These are phyloP conservation scores for Annulohypoxylon maeteangense DNA, from an alignment of 495 filamentous ascomycete genomes.

Conservation along the genomic window DNA sequence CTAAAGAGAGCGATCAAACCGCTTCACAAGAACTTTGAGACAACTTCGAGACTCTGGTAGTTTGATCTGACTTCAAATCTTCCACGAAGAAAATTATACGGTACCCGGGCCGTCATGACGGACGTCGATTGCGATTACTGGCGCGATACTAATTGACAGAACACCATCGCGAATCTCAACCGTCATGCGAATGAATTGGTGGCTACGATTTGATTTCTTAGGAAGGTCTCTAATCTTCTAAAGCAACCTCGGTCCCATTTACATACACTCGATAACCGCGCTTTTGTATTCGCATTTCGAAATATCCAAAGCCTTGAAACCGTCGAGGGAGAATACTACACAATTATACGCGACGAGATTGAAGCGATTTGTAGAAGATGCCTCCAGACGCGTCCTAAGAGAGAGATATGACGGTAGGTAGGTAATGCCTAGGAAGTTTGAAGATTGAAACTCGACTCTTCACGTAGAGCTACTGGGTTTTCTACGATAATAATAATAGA, in stretches of 20 bases:
- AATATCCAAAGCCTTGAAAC: neutral
- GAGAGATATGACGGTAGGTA: neutral
- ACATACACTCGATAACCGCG: neutral
- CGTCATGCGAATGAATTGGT: neutral
- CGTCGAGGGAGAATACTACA: neutral
- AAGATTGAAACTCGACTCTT: neutral
- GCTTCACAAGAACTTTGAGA: conserved; percentile 38
- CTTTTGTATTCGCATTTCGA: neutral
- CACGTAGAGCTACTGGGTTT: neutral
- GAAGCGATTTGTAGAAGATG: neutral
- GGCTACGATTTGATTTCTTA: neutral
- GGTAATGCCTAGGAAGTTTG: neutral
- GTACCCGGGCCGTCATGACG: neutral
- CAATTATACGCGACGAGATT: neutral
- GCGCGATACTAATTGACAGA: neutral
- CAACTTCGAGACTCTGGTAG: conserved; percentile 38
- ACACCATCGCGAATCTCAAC: neutral
- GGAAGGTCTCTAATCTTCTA: neutral
- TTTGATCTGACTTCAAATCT: conserved; percentile 37
- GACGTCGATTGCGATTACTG: neutral
- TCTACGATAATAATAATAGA: neutral
- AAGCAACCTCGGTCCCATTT: neutral
- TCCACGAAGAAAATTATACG: conserved; percentile 4
- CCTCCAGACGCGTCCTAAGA: neutral
- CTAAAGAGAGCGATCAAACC: conserved; percentile 35